Evolutionary conservation across 2,329 filamentous ascomycete genomes (phyloP).

Genomic region (Diaporthe citri): DNA sequence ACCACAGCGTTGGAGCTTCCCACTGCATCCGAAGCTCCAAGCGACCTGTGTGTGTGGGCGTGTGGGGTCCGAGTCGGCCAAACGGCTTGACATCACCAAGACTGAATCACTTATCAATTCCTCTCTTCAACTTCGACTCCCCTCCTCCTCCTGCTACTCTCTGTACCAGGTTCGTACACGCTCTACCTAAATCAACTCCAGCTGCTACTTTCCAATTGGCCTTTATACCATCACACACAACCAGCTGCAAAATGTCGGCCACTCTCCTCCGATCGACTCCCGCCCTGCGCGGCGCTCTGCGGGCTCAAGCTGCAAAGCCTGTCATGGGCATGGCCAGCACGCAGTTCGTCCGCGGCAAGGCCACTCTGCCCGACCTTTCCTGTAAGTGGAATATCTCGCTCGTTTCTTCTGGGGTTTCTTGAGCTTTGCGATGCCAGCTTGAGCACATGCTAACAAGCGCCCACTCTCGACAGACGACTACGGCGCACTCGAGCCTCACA

Average conservation of each 20-base stretch:
- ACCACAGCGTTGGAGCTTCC: constrained; percentile 30
- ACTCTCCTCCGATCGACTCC: constrained; percentile 79
- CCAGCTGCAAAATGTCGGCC: constrained; percentile 76
- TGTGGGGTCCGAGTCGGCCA: constrained; percentile 31
- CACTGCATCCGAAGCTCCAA: constrained; percentile 39
- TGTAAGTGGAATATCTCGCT: constrained; percentile 55
- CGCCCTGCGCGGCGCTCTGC: constrained; percentile 77
- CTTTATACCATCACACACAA: constrained; percentile 13
- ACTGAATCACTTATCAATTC: constrained; percentile 19
- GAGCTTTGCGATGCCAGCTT: neutral
- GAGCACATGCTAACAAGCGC: constrained; percentile 8
- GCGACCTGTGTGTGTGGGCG: neutral
- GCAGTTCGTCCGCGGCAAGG: constrained; percentile 87
- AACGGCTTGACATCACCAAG: constrained; percentile 36
- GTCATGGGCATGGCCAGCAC: constrained; percentile 76
- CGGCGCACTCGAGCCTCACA: constrained; percentile 88
- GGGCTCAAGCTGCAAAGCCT: constrained; percentile 73
- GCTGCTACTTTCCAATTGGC: constrained; percentile 2
- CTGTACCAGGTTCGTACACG: constrained; percentile 32
- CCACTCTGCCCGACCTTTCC: constrained; percentile 89
- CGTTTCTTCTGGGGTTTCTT: neutral
- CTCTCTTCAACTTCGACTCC: neutral
- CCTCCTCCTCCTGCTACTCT: neutral
- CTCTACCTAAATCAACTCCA: constrained; percentile 10
- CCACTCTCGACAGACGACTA: constrained; percentile 82